Percentiles rank a stretch among this genome's conserved stretches.
These are phyloP conservation scores for Tagetes patula DNA, from an alignment of 129 eudicot species.

Conservation along the genomic window DNA sequence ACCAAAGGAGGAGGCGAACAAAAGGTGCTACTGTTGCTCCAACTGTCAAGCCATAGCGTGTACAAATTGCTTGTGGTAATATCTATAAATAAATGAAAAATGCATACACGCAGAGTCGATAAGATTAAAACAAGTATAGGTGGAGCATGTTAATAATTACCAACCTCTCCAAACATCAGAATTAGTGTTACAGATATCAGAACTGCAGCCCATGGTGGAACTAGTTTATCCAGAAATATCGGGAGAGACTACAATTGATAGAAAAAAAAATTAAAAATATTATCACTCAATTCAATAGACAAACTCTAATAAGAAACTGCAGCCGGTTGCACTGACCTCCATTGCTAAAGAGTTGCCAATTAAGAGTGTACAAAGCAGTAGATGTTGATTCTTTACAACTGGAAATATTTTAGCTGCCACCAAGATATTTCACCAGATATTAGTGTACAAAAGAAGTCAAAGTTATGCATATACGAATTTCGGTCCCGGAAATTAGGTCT, in stretches of 20 bases:
- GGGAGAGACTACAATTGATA: slow-evolving; percentile 76
- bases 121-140: background rate
- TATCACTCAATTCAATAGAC: background rate
- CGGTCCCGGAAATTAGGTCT: background rate
- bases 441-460: background rate
- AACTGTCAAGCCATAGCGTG: slow-evolving; percentile 90
- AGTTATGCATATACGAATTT: background rate
- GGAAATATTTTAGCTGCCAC: slow-evolving; percentile 90
- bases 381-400: slow-evolving; percentile 95
- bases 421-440: slow-evolving; percentile 24
- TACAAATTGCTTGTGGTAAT: slow-evolving; percentile 93
- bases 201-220: slow-evolving; percentile 98
- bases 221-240: slow-evolving; percentile 87
- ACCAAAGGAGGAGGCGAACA: slow-evolving; percentile 76
- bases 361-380: slow-evolving; percentile 96
- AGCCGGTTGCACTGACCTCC: slow-evolving; percentile 65
- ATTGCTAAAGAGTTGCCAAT: slow-evolving; percentile 96
- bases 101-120: background rate
- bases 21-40: slow-evolving; percentile 94
- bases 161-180: slow-evolving; percentile 97
- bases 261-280: background rate
- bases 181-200: slow-evolving; percentile 90
- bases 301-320: slow-evolving; percentile 16
- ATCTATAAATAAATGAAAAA: slow-evolving; percentile 45
- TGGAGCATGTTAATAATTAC: slow-evolving; percentile 9